Conservation (phyloP, 352 stramenopile genomes). For the Pythium folliculosum region DNA sequence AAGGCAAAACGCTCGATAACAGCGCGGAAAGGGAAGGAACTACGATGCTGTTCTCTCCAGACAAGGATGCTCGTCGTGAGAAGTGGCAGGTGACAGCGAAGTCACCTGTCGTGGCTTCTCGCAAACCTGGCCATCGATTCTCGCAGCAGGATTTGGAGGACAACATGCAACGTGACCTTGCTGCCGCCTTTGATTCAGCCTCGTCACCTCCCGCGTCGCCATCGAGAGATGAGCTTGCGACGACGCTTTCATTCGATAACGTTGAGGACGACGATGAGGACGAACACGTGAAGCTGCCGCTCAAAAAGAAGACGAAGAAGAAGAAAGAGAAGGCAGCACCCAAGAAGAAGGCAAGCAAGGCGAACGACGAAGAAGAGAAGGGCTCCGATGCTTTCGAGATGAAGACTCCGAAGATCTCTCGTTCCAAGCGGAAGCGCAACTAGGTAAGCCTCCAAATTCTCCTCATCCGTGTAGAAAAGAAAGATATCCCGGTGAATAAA, state of each 20-base stretch:
- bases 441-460: neutral
- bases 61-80: constrained; percentile 28
- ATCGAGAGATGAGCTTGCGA: constrained; percentile 18
- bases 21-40: constrained; percentile 2
- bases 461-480: neutral
- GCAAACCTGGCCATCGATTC: constrained; percentile 15
- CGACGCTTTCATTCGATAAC: constrained; percentile 17
- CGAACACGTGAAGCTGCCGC: constrained; percentile 39
- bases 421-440: constrained; percentile 34
- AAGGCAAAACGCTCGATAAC: constrained; percentile 23
- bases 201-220: constrained; percentile 17
- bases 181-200: constrained; percentile 40
- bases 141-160: constrained; percentile 50
- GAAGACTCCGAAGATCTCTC: constrained; percentile 23
- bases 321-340: constrained; percentile 24
- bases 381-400: constrained; percentile 24
- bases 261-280: constrained; percentile 32
- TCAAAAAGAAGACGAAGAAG: constrained; percentile 50
- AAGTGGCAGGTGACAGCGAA: constrained; percentile 66
- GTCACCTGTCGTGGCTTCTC: constrained; percentile 46
- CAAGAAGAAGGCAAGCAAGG: constrained; percentile 35
- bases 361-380: constrained; percentile 23
- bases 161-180: constrained; percentile 66
- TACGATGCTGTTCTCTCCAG: constrained; percentile 62
- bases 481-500: neutral